Percentiles rank a stretch among this genome's conserved stretches.
These are phyloP conservation scores for Trichoderma endophyticum DNA, from an alignment of 2,329 filamentous ascomycete genomes.

Conservation along the genomic window DNA sequence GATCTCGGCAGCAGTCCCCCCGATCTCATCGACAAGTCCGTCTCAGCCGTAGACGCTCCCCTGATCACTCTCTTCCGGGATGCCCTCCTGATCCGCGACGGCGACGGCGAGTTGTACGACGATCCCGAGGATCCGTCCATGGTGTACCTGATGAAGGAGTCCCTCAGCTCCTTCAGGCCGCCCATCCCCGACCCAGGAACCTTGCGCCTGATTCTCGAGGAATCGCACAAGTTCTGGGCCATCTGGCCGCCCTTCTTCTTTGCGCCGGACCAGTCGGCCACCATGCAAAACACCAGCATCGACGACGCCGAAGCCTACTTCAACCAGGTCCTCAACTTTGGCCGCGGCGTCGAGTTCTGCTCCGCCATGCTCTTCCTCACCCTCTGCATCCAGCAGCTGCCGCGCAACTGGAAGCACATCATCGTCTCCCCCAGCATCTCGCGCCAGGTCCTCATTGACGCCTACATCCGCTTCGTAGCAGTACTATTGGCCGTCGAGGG, in stretches of 20 bases:
- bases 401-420: conserved; percentile 31
- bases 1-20: not conserved
- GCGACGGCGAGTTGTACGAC: conserved; percentile 13
- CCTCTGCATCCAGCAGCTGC: conserved; percentile 41
- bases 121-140: conserved; percentile 12
- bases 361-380: conserved; percentile 44
- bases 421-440: conserved; percentile 33
- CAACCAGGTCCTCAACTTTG: conserved; percentile 32
- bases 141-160: conserved; percentile 6
- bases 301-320: conserved; percentile 33
- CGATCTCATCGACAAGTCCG: not conserved
- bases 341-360: conserved; percentile 31
- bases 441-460: conserved; percentile 42
- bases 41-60: conserved; percentile 8
- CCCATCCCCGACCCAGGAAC: conserved; percentile 10
- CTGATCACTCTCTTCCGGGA: conserved; percentile 18
- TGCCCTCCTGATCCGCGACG: conserved; percentile 17
- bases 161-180: conserved; percentile 19
- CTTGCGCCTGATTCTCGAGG: conserved; percentile 23
- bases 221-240: conserved; percentile 26
- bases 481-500: conserved; percentile 46
- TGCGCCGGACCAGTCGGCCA: not conserved
- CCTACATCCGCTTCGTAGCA: conserved; percentile 44
- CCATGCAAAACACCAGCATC: conserved; percentile 11
- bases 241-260: conserved; percentile 25